phyloP scores from a whole-genome alignment of 495 filamentous ascomycete species.

The Hypoxylon trugodes region DNA sequence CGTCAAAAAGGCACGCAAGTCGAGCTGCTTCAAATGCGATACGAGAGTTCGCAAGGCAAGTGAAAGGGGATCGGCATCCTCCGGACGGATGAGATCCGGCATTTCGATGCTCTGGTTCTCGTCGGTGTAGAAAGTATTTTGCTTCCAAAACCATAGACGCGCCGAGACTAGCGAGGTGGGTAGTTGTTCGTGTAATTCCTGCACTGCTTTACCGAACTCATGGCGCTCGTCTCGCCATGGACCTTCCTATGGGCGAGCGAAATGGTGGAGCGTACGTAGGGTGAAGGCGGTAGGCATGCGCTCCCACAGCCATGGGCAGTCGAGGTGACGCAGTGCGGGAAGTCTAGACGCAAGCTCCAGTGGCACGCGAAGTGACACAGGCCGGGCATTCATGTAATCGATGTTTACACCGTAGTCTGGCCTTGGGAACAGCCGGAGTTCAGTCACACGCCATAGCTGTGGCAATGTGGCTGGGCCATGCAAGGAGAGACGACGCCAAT shows the following conservation, averaged over 20 bases:
- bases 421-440: constrained; percentile 28
- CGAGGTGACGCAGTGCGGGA: constrained; percentile 22
- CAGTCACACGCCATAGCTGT: constrained; percentile 19
- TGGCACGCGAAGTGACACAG: constrained; percentile 29
- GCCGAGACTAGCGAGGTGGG: constrained; percentile 28
- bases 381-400: constrained; percentile 24
- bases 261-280: constrained; percentile 26
- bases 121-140: constrained; percentile 15
- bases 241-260: constrained; percentile 38
- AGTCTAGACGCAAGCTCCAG: constrained; percentile 35
- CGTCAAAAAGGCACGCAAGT: constrained; percentile 42
- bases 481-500: constrained; percentile 36
- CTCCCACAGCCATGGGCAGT: constrained; percentile 43
- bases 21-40: constrained; percentile 30
- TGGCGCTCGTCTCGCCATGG: constrained; percentile 40
- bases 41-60: constrained; percentile 35
- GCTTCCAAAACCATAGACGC: constrained; percentile 40
- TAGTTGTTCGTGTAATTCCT: constrained; percentile 19
- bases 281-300: constrained; percentile 27
- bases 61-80: constrained; percentile 36
- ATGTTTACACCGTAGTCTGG: not conserved
- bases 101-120: constrained; percentile 31
- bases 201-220: constrained; percentile 35
- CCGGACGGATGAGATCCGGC: constrained; percentile 36
- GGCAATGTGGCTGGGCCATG: constrained; percentile 29